Base-by-base conservation (phyloP, 805 yeast species). In the Barnettozyma populi region DNA sequence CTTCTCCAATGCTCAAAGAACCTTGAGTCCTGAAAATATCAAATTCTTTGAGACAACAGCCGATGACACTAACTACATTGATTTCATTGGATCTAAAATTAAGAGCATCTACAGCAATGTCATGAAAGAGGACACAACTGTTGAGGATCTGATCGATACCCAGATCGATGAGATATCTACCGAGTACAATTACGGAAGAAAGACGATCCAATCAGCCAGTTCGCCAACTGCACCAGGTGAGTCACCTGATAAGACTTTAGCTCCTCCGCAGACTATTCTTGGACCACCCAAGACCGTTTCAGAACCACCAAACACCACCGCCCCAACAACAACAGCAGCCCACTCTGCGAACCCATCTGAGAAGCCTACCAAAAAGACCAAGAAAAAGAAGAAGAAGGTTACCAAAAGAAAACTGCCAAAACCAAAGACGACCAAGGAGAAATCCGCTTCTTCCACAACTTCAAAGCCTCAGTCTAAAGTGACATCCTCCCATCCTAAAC, bases 1-100 rank as follows among this genome's bases (percentile, higher is more conserved):
- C 43, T 58, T 59, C 43, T 56, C 62, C 2, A 52, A 57, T 50
- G 45, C 41, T 20, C 52, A 49, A 42, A 46, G 47, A 39, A 42
- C 49, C 1, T 38, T 50, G 29, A 52, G 50, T 14, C 51, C 53
- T 11, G 51, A 25, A 14, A n/a, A 40, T 13, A 16, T 38, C 9
- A 8, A 23, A 13, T 3, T 34, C 18, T 20, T 24, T 20, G 39
- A 40, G 13, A 21, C 47, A 4, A 37, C 38, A 5, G n/a, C 39
- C 8, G 42, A 44, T 16, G 45, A 42, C 19, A 20, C 10, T 5
- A 43, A 42, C 36, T 44, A 37, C 29, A 16, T 38, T 13, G 42
- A 45, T 10, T 16, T 43, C 16, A 32, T 37, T 20, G 46, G 43
- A n/a, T 45, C 44, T 9, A 48, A 45, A 36, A 27, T 47, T 14